Conservation (phyloP, 495 filamentous ascomycete genomes). For the Bombardia bombarda region DNA sequence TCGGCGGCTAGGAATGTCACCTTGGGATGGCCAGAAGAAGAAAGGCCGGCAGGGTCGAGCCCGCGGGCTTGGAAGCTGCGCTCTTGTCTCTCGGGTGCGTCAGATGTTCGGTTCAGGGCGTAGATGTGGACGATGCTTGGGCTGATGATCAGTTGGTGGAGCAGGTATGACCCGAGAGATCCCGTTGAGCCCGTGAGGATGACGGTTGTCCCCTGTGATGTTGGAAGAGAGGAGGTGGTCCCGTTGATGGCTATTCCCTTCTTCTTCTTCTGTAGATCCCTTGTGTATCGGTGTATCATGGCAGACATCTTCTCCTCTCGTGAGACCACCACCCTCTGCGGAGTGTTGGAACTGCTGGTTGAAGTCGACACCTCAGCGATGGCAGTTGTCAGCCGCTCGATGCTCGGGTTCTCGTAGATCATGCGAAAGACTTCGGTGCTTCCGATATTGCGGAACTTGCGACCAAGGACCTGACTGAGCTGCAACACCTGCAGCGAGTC, state of each 20-base stretch:
- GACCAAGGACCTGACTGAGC: not conserved
- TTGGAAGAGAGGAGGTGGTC: not conserved
- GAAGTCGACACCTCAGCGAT: not conserved
- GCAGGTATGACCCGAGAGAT: constrained; percentile 39
- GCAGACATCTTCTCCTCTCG: not conserved
- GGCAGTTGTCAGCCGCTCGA: not conserved
- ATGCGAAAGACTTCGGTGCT: constrained; percentile 7
- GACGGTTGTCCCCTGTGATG: constrained; percentile 8
- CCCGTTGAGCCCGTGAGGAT: constrained; percentile 45
- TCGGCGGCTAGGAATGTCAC: not conserved
- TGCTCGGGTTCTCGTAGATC: not conserved
- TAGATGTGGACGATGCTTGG: constrained; percentile 26
- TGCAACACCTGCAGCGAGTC: constrained; percentile 34
- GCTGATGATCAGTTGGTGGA: constrained; percentile 23
- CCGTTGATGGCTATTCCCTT: not conserved
- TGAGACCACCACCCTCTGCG: too few relatives aligned
- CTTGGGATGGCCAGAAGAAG: not conserved
- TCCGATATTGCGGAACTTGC: not conserved
- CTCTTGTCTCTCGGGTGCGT: constrained; percentile 38
- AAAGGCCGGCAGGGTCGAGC: not conserved
- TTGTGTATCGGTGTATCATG: not conserved
- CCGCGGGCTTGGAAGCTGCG: constrained; percentile 22
- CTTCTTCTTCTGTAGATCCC: not conserved
- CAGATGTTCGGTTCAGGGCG: constrained; percentile 37
- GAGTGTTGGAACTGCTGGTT: too few relatives aligned